These are phyloP conservation scores for Hypoxylon sp. DNA, from an alignment of 2,329 filamentous ascomycete species.

Conservation along the genomic window DNA sequence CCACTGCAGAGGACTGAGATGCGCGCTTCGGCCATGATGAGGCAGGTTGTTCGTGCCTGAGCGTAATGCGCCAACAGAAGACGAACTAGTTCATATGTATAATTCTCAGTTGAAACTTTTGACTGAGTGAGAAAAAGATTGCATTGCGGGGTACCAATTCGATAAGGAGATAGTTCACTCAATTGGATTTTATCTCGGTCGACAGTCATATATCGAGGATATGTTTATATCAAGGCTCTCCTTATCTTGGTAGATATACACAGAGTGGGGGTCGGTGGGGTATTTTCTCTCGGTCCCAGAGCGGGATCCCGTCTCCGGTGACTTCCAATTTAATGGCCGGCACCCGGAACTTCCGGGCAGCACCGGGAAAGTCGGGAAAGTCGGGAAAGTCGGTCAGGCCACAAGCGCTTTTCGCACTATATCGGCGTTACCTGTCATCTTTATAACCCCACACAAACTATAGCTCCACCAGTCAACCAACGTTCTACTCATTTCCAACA, in stretches of 20 bases:
- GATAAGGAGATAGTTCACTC: constrained; percentile 30
- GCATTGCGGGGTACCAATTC: constrained; percentile 34
- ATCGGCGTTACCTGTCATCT: background rate
- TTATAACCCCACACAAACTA: background rate
- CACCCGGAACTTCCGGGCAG: background rate
- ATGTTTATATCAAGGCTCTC: constrained; percentile 12
- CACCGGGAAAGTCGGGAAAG: background rate
- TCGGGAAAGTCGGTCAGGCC: background rate
- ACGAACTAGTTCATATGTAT: constrained; percentile 9
- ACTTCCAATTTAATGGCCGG: background rate
- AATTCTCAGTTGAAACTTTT: constrained; percentile 19
- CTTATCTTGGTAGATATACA: too few species aligned
- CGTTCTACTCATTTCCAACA: background rate
- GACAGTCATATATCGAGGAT: constrained; percentile 9
- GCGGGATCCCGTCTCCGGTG: background rate
- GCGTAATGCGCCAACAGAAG: constrained; percentile 16
- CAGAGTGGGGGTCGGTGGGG: too few species aligned
- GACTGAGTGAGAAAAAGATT: constrained; percentile 23
- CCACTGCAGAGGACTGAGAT: constrained; percentile 76
- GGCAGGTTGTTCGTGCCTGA: constrained; percentile 1
- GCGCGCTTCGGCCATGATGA: constrained; percentile 35
- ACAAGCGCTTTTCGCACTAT: background rate
- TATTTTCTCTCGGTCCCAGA: background rate
- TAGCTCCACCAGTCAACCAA: background rate
- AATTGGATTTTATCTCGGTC: constrained; percentile 14